Percentiles rank a stretch among this genome's conserved stretches.
These are phyloP conservation scores for Citrullus amarus DNA, from an alignment of 306 rosid genomes.

Conservation along the genomic window DNA sequence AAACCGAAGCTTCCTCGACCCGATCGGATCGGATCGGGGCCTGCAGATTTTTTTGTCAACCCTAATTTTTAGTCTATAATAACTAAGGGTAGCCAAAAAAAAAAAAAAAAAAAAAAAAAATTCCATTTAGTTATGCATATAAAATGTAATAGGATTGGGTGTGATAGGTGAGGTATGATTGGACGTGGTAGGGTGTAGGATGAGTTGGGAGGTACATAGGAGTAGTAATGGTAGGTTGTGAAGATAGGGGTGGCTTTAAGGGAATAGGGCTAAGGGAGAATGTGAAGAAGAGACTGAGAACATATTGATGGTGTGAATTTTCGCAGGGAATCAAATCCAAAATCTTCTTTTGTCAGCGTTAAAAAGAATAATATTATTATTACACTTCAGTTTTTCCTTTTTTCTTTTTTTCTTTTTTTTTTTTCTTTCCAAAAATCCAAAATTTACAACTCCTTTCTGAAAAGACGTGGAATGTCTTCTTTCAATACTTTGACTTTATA, in stretches of 20 bases:
- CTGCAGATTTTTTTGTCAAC: too few species aligned
- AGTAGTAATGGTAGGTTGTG: neutral
- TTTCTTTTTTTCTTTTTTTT: too few species aligned
- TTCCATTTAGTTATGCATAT: too few species aligned
- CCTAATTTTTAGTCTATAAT: too few species aligned
- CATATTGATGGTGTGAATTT: neutral
- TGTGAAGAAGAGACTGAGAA: neutral
- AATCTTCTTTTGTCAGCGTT: constrained; percentile 1
- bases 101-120: too few species aligned
- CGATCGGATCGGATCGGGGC: too few species aligned
- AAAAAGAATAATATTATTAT: neutral
- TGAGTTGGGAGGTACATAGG: neutral
- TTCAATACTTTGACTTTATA: neutral
- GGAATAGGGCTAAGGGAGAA: neutral
- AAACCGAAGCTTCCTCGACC: too few species aligned
- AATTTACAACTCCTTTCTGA: neutral
- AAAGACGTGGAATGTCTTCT: neutral
- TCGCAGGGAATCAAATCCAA: constrained; percentile 5
- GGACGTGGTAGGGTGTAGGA: too few species aligned
- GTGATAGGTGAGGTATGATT: too few species aligned
- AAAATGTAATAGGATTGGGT: too few species aligned
- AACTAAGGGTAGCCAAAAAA: too few species aligned
- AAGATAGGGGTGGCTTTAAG: neutral
- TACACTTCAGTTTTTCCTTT: neutral
- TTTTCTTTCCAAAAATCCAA: too few species aligned